These are phyloP conservation scores for Magnolia kwangsiensis DNA, from an alignment of 164 flowering plant genomes.

Conservation along the genomic window DNA sequence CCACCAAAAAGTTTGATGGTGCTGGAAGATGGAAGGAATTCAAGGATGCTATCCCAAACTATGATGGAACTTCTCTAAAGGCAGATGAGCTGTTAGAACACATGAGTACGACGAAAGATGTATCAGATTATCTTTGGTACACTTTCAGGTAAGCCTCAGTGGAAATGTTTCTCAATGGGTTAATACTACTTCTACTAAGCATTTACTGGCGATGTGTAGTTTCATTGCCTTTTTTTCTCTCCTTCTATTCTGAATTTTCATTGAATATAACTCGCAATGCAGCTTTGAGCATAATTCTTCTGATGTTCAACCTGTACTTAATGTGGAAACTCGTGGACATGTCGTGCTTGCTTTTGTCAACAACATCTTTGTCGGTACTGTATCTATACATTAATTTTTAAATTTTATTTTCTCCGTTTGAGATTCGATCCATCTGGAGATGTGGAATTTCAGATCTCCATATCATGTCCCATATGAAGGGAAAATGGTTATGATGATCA, in stretches of 20 bases:
- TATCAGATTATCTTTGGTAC: constrained; percentile 72
- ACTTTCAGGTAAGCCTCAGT: constrained; percentile 50
- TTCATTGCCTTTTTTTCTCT: not conserved
- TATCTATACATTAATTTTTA: not conserved
- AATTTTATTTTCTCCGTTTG: too few relatives aligned
- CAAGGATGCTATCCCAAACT: constrained; percentile 35
- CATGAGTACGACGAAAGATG: constrained; percentile 44
- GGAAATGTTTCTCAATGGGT: not conserved
- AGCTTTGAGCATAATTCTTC: constrained; percentile 39
- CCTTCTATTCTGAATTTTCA: not conserved
- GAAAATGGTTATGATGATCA: not conserved
- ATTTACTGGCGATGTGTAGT: not conserved
- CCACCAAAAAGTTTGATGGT: constrained; percentile 14
- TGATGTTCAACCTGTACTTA: constrained; percentile 26
- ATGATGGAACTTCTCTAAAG: constrained; percentile 19
- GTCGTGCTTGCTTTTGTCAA: constrained; percentile 66
- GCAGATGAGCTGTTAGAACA: constrained; percentile 40
- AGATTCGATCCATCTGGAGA: not conserved
- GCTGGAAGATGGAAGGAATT: constrained; percentile 32
- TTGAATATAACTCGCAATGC: constrained; percentile 8
- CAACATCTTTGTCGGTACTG: constrained; percentile 41
- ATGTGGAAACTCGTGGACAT: constrained; percentile 54
- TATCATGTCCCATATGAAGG: not conserved
- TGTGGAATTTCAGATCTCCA: not conserved
- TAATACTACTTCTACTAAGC: not conserved